Evolutionary conservation across 2,329 filamentous ascomycete species (phyloP), one percentile per base, ranked within the genome.

Genomic region (Colletotrichum zoysiae): DNA sequence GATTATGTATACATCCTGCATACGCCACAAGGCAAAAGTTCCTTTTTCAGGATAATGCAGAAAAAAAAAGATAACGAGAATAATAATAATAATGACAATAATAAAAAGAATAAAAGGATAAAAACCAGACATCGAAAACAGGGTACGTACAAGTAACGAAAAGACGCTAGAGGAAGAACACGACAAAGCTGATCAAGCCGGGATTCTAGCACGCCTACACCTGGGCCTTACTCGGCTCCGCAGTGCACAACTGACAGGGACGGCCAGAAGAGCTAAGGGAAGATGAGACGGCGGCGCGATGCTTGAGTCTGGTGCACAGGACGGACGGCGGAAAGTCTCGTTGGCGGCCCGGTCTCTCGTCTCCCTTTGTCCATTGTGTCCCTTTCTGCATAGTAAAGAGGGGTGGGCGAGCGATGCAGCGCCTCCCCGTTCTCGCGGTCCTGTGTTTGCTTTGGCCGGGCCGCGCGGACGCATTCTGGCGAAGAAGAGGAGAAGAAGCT

Each of bases 251-350:
- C 60, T 71, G 69, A 69, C 53, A 71, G 56, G 26, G 53, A 58
- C 53, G 30, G 53, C 38, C 30, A 46, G 8, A 46, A 46, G 20
- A 46, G 42, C 65, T 63, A 69, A 71, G 59, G 66, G 60, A 59
- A 59, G 26, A 60, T 69, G 65, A 69, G 69, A 71, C 69, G 53
- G 46, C 69, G 59, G 69, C 65, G 69, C 48, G 16, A 40, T 58
- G 44, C 48, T 61, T n/a, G 35, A 56, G 44, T 50, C 33, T 38
- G 59, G 59, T 18, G 30, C 35, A 56, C 55, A 20, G 11, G 59
- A 60, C 26, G 46, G 44, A n/a, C 46, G 18, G 44, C 20, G 53
- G 18, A 38, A 59, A 59, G 46, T 60, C 48, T 53, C 46, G 44
- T 23, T 11, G 20, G 60, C 51, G 7, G 50, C 33, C 23, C 23